phyloP scores from a whole-genome alignment of 129 eudicot genomes.

The Artemisia tridentata region DNA sequence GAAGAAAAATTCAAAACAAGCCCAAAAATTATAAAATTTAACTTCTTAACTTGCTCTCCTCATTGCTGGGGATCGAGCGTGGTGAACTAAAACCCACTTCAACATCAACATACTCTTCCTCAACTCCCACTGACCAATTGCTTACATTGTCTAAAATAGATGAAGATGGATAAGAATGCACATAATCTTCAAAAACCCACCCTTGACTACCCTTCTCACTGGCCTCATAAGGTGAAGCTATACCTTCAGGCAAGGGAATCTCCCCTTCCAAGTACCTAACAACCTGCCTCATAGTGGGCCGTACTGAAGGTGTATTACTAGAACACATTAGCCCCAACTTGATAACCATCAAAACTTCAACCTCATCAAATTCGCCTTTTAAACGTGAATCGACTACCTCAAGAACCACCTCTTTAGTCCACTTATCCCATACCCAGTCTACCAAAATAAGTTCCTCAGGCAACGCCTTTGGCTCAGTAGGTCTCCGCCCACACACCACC shows the following conservation, averaged over 20 bases:
- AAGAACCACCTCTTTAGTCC: constrained; percentile 49
- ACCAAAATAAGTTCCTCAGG: constrained; percentile 77
- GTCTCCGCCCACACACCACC: constrained; percentile 80
- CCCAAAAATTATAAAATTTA: not conserved
- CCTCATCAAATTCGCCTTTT: constrained; percentile 49
- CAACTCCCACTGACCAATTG: constrained; percentile 36
- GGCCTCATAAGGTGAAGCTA: constrained; percentile 37
- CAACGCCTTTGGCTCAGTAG: constrained; percentile 61
- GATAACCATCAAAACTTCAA: constrained; percentile 46
- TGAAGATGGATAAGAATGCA: constrained; percentile 59
- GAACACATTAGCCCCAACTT: constrained; percentile 81
- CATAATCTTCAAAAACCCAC: constrained; percentile 53
- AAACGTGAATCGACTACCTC: constrained; percentile 64
- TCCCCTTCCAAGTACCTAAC: constrained; percentile 79
- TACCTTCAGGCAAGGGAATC: constrained; percentile 39
- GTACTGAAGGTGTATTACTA: constrained; percentile 32
- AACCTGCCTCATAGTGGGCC: constrained; percentile 73
- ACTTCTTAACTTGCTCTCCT: not conserved
- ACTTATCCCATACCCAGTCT: constrained; percentile 83
- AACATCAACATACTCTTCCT: constrained; percentile 44
- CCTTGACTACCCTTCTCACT: constrained; percentile 38
- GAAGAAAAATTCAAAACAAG: constrained; percentile 3
- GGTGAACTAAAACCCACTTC: constrained; percentile 40
- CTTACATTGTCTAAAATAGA: constrained; percentile 52
- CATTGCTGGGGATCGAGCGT: not conserved